phyloP scores from a whole-genome alignment of 768 basidiomycete genomes.

The Mycena latifolia region DNA sequence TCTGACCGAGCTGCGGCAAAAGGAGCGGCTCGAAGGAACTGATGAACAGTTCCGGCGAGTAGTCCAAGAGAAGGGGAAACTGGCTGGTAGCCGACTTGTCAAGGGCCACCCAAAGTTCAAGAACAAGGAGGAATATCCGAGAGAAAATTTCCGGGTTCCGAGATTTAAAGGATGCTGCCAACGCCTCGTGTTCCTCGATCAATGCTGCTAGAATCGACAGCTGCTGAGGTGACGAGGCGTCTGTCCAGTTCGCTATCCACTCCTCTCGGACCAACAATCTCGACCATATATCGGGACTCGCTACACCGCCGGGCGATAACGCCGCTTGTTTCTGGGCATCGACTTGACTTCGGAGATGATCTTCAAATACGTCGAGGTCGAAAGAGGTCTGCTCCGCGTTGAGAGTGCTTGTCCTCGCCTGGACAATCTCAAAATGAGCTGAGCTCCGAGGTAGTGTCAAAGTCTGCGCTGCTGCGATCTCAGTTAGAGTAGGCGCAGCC shows the following conservation, averaged over 20 bases:
- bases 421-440: background rate
- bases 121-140: constrained; percentile 56
- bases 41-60: constrained; percentile 59
- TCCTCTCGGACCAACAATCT: constrained; percentile 1
- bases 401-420: background rate
- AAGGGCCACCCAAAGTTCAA: constrained; percentile 63
- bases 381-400: background rate
- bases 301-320: background rate
- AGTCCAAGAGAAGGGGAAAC: constrained; percentile 54
- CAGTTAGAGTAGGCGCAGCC: background rate
- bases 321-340: background rate
- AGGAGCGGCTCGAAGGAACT: constrained; percentile 56
- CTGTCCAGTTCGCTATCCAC: background rate
- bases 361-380: background rate
- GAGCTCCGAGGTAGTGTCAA: constrained; percentile 18
- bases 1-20: constrained; percentile 46
- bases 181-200: constrained; percentile 40
- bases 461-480: constrained; percentile 4
- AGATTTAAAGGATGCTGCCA: constrained; percentile 43
- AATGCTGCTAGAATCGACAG: constrained; percentile 1
- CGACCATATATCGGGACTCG: constrained; percentile 8
- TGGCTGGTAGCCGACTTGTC: constrained; percentile 51
- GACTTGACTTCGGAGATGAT: background rate
- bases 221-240: background rate
- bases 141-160: constrained; percentile 55